Evolutionary conservation across 2,329 filamentous ascomycete species (phyloP), one percentile per base, ranked within the genome.

Genomic region (Talaromyces sp.): DNA sequence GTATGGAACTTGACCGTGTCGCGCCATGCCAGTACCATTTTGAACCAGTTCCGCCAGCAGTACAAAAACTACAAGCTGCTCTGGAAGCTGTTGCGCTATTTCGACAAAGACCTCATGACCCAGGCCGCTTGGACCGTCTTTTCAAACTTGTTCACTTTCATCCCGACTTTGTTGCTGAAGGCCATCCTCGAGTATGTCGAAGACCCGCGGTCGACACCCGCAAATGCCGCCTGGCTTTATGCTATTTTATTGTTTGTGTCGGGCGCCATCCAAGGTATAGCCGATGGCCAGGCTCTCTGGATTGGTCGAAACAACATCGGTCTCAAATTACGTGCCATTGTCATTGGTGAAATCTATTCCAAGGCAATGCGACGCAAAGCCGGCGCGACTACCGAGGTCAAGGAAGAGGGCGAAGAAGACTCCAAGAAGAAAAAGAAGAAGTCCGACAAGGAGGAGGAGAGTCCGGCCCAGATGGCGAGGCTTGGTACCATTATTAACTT

Each of bases 401-500:
- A 95, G 16, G 90, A 91, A 34, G 81, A 84, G 59, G 77, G 80
- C 8, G 76, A 81, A 58, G 65, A 72, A 58, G 73, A 80, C n/a
- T 62, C 61, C 61, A 86, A 87, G 61, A 69, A 72, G 59, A 72
- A 75, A 62, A 64, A 63, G 16, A 62, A 59, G n/a, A 56, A 62
- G 28, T 60, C 67, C 4, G 63, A 58, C 27, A 69, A 73, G 54
- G 66, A 63, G 56, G 65, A 67, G 30, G 69, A 68, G 36, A 70
- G 61, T 64, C 18, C 88, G 92, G 64, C 85, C 89, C 62, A 92
- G 96, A 78, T 59, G 61, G 94, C 92, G 44, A 97, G 95, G 64
- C 84, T 96, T 57, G 95, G 96, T 65, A 96, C 95, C n/a, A 97
- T 99, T 70, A 99, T 99, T 80, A 99, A 98, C 75, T 82, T 99